Evolutionary conservation across 2,329 filamentous ascomycete species (phyloP).

Genomic region (Tetracladium maxilliforme): DNA sequence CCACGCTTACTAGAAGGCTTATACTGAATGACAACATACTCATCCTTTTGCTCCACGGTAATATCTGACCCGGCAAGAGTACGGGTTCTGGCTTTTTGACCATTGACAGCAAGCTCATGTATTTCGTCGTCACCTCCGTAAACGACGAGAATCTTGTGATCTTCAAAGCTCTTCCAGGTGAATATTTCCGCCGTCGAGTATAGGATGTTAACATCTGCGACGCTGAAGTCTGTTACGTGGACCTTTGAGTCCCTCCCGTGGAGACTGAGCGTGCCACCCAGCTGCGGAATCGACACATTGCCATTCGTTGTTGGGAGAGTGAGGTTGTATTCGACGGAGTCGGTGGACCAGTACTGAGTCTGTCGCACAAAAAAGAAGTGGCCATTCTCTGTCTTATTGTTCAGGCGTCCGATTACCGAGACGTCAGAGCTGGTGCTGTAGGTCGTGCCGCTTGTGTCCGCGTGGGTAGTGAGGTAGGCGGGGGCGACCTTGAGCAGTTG

Average conservation of each 20-base stretch:
- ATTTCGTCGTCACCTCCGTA: conserved; percentile 47
- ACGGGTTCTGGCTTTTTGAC: too few relatives aligned
- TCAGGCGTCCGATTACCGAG: conserved; percentile 44
- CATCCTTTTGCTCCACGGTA: conserved; percentile 16
- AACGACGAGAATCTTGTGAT: conserved; percentile 44
- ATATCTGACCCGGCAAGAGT: too few relatives aligned
- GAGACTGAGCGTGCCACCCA: conserved; percentile 39
- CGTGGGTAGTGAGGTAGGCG: conserved; percentile 46
- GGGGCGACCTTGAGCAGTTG: conserved; percentile 64
- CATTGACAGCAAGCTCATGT: conserved; percentile 47
- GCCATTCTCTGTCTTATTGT: conserved; percentile 32
- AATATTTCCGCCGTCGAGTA: conserved; percentile 60
- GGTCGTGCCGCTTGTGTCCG: conserved; percentile 29
- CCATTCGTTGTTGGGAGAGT: conserved; percentile 44
- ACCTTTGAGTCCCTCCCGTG: conserved; percentile 52
- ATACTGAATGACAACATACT: conserved; percentile 29
- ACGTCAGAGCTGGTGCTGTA: conserved; percentile 31
- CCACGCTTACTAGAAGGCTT: conserved; percentile 34
- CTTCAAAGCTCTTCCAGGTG: conserved; percentile 49
- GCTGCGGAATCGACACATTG: conserved; percentile 40
- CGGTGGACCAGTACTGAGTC: conserved; percentile 42
- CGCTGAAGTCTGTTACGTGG: conserved; percentile 50
- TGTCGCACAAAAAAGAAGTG: conserved; percentile 62
- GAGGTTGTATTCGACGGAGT: conserved; percentile 45
- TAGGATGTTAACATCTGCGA: conserved; percentile 41